Percentiles rank a stretch among this genome's conserved stretches.
phyloP scores from a whole-genome alignment of 2,329 filamentous ascomycete genomes.

The Paecilomyces niveus region DNA sequence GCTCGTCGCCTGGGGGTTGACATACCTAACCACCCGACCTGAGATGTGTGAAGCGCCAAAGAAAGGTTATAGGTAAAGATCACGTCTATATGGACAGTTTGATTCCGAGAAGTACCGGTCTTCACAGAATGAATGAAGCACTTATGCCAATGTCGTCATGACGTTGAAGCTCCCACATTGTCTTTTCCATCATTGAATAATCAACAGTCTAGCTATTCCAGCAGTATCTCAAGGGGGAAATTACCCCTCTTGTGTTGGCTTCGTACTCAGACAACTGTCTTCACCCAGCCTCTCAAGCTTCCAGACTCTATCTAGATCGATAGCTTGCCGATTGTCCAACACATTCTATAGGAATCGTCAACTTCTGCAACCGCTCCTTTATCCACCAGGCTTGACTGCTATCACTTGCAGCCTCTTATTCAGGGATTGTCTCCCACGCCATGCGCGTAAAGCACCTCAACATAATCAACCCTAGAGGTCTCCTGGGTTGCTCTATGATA shows the following conservation, averaged over 20 bases:
- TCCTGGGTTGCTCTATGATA: neutral
- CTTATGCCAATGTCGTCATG: neutral
- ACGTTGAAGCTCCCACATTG: neutral
- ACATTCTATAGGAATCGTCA: neutral
- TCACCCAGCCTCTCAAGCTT: neutral
- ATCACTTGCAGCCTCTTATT: neutral
- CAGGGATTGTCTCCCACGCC: neutral
- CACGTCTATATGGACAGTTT: neutral
- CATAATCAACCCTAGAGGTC: neutral
- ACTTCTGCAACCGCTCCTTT: neutral
- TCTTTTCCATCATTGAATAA: neutral
- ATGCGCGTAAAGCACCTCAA: neutral
- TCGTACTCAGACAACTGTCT: neutral
- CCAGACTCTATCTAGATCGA: neutral
- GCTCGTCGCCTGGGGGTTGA: slow-evolving; percentile 21
- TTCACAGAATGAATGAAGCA: neutral
- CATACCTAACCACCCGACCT: slow-evolving; percentile 6
- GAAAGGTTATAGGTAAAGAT: neutral
- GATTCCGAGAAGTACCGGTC: neutral
- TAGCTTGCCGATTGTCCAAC: neutral
- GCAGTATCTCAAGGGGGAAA: neutral
- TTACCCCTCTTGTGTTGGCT: neutral
- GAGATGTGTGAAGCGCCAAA: neutral
- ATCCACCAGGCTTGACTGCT: neutral
- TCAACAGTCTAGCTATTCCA: neutral